Evolutionary conservation across 192 early-diverging fungal genomes (phyloP), one percentile per base, ranked within the genome.

Genomic region (Coemansia sp.): DNA sequence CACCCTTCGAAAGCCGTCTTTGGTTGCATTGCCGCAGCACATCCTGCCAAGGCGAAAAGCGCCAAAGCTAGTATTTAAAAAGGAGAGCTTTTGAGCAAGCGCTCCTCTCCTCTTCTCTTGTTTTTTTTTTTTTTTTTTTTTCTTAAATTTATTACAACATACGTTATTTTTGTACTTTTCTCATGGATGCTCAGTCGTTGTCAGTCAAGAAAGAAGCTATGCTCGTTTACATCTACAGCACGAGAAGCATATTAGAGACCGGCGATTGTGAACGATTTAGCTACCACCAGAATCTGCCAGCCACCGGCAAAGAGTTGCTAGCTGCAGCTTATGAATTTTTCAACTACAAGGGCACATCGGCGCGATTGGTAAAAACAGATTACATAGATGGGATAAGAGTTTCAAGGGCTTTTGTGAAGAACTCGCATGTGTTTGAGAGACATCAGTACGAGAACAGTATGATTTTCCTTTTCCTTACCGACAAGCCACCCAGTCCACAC

Each of bases 61-160:
- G n/a, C n/a, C n/a, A n/a, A n/a, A n/a, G n/a, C n/a, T 41, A 15
- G 40, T 12, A 41, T 12, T 77, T 22, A 36, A 65, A 22, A 36
- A 64, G 27, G 15, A 17, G 4, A 12, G 1, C 4, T 17, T 41
- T 41, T 15, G 12, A 41, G 12, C 40, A 41, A 12, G 40, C 40
- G 17, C 3, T 6, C 12, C n/a, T n/a, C n/a, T n/a, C n/a, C n/a
- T n/a, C n/a, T n/a, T n/a, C n/a, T n/a, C n/a, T n/a, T n/a, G n/a
- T n/a, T n/a, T n/a, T 12, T 15, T 14, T 15, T 4, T 12, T 12
- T 12, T 41, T 41, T 41, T 1, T 41, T 12, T 41, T 41, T 15
- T 15, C 17, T 41, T 15, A 10, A 41, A 15, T 41, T 12, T 12
- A 4, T 41, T 41, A 4, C 40, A 41, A 12, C n/a, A n/a, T 12